A percentile compares a stretch with the other conserved stretches of the same genome.
These are phyloP conservation scores for Penicillium sp. DNA, from an alignment of 2,329 filamentous ascomycete genomes.

Conservation along the genomic window DNA sequence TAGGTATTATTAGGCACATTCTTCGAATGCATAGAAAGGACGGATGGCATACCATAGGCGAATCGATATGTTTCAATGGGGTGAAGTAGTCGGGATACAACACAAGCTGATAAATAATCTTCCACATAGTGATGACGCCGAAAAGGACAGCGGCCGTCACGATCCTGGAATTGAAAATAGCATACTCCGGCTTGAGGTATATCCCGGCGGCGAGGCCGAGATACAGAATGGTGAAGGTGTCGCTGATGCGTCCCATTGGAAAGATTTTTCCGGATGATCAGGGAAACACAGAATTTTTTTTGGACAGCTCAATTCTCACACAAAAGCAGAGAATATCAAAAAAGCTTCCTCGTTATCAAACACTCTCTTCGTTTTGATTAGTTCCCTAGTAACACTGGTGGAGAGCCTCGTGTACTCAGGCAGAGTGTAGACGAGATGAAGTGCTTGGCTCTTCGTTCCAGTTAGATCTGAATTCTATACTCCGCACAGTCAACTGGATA, in stretches of 20 bases:
- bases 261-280: not conserved
- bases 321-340: not conserved
- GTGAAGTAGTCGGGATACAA: conserved; percentile 60
- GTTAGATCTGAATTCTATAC: too few species aligned
- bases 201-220: conserved; percentile 17
- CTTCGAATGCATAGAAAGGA: not conserved
- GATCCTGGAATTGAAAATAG: conserved; percentile 28
- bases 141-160: conserved; percentile 25
- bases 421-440: not conserved
- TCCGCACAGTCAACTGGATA: not conserved
- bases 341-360: not conserved
- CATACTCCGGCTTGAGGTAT: conserved; percentile 28
- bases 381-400: not conserved
- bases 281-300: not conserved
- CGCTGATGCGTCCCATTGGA: conserved; percentile 14
- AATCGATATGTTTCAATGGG: conserved; percentile 57
- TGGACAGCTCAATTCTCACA: not conserved
- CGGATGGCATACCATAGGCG: conserved; percentile 45
- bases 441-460: not conserved
- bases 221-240: conserved; percentile 17
- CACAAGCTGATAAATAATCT: conserved; percentile 39
- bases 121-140: conserved; percentile 20
- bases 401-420: not conserved
- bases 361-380: too few species aligned
- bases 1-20: conserved; percentile 18